phyloP scores from a whole-genome alignment of 805 yeast species.

The Candida glaebosa region DNA sequence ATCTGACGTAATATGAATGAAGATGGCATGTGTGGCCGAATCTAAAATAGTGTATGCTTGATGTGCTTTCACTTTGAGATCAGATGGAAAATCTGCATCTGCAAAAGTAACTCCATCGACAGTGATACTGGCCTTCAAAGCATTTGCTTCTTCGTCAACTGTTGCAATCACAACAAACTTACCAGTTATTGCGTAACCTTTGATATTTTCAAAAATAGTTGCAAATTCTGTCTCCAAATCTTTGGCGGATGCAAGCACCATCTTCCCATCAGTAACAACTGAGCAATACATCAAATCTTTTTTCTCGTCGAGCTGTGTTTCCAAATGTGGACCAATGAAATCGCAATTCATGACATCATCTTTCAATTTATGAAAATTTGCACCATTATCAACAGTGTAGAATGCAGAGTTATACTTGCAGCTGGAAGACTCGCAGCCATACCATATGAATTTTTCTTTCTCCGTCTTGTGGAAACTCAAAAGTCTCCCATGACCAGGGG shows the following conservation, averaged over 20 bases:
- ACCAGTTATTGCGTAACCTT: conserved; percentile 73
- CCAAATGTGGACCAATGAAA: conserved; percentile 58
- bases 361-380: conserved; percentile 50
- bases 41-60: conserved; percentile 72
- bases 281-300: conserved; percentile 66
- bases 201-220: conserved; percentile 51
- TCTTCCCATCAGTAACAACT: conserved; percentile 30
- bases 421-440: conserved; percentile 56
- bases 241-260: conserved; percentile 43
- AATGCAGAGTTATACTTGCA: conserved; percentile 39
- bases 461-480: conserved; percentile 61
- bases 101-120: conserved; percentile 77
- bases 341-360: conserved; percentile 59
- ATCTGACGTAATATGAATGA: conserved; percentile 78
- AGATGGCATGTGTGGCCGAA: conserved; percentile 65
- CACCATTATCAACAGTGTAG: conserved; percentile 67
- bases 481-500: conserved; percentile 34
- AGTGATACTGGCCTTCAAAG: conserved; percentile 67
- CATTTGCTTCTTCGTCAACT: conserved; percentile 35
- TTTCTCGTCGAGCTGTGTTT: conserved; percentile 26
- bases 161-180: conserved; percentile 73
- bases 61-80: conserved; percentile 49
- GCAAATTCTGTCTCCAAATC: conserved; percentile 48
- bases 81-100: conserved; percentile 71
- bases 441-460: conserved; percentile 61